These are phyloP conservation scores for Aspergillus latus DNA, from an alignment of 2,329 filamentous ascomycete genomes.

Conservation along the genomic window DNA sequence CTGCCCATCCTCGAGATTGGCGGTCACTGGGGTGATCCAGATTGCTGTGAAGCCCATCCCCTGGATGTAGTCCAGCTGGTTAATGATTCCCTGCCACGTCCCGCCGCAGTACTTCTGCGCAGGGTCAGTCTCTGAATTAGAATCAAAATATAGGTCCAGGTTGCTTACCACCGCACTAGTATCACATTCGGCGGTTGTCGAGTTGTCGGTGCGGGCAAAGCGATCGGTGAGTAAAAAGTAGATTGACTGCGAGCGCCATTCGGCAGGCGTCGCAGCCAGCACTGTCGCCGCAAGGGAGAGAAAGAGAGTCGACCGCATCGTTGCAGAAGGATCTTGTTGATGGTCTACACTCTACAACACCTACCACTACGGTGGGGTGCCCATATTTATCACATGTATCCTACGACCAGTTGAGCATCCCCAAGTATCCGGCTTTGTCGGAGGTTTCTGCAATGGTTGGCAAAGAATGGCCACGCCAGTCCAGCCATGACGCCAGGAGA, in stretches of 20 bases:
- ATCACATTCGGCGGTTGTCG: constrained; percentile 35
- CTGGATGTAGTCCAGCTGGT: constrained; percentile 52
- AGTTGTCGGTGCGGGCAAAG: constrained; percentile 45
- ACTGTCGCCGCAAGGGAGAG: constrained; percentile 22
- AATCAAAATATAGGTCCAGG: background rate
- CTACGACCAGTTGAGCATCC: constrained; percentile 4
- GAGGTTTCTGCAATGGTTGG: constrained; percentile 1
- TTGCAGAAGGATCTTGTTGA: background rate
- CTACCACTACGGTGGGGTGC: background rate
- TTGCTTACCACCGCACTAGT: constrained; percentile 23
- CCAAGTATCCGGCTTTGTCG: constrained; percentile 12
- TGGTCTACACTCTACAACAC: background rate
- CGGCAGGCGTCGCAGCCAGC: constrained; percentile 32
- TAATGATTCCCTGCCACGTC: constrained; percentile 51
- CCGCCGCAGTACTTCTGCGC: constrained; percentile 49
- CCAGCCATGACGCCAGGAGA: background rate
- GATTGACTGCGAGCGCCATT: constrained; percentile 46
- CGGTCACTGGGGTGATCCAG: constrained; percentile 50
- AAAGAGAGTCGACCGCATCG: constrained; percentile 15
- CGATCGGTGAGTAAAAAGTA: constrained; percentile 50
- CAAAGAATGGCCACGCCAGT: background rate
- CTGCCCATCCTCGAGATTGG: constrained; percentile 38
- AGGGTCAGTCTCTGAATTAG: background rate
- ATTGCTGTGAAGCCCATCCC: constrained; percentile 51
- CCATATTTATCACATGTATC: background rate